Percentiles rank a stretch among this genome's conserved stretches.
These are phyloP conservation scores for Linaria vulgaris DNA, from an alignment of 257 asterid species.

Conservation along the genomic window DNA sequence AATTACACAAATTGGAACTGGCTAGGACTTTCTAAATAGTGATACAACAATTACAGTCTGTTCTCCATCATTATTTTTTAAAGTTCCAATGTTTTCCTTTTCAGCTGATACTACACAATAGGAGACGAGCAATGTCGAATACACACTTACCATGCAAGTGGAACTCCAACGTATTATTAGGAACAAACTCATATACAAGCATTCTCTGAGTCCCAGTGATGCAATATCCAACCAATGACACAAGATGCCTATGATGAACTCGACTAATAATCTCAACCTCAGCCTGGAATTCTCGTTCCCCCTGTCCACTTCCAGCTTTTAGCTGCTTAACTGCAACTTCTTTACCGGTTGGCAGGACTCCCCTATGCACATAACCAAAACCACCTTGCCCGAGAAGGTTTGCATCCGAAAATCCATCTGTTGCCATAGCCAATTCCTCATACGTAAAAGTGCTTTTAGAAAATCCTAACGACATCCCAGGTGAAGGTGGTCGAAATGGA, in stretches of 20 bases:
- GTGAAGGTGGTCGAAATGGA: conserved; percentile 64
- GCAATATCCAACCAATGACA: conserved; percentile 95
- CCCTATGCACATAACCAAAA: conserved; percentile 88
- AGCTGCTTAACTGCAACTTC: conserved; percentile 87
- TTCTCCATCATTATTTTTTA: background rate
- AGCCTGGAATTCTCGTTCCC: conserved; percentile 91
- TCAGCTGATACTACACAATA: background rate
- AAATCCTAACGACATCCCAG: conserved; percentile 58
- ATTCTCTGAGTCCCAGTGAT: conserved; percentile 60
- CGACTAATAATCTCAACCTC: conserved; percentile 96
- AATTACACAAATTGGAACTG: too few species aligned
- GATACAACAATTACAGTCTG: too few species aligned
- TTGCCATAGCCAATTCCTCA: conserved; percentile 84
- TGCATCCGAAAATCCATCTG: conserved; percentile 86
- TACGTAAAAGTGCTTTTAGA: conserved; percentile 70
- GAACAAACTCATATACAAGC: conserved; percentile 91
- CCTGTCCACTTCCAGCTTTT: conserved; percentile 95
- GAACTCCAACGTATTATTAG: conserved; percentile 72
- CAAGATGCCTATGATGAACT: conserved; percentile 95
- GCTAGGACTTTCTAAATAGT: too few species aligned
- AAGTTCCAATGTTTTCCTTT: background rate
- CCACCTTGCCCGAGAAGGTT: conserved; percentile 98
- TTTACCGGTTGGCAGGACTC: conserved; percentile 79
- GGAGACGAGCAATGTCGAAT: background rate
- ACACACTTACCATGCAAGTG: conserved; percentile 69